Base-by-base conservation (phyloP, 495 filamentous ascomycete genomes). In the Penicillium angulare region DNA sequence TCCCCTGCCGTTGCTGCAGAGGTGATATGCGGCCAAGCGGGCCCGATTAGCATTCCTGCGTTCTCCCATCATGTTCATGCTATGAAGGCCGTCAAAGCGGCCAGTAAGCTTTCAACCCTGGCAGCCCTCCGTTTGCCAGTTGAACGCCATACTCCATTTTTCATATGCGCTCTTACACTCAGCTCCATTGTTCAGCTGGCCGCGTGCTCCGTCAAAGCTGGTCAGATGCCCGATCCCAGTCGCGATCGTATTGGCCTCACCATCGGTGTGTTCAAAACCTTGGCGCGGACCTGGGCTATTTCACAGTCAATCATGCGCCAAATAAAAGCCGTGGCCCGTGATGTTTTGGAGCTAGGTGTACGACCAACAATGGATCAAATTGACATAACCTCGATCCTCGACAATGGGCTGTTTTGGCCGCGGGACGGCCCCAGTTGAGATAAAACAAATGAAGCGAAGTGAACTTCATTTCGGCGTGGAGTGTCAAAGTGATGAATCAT, bases 141-240 rank as follows among this genome's bases (percentile, higher is more conserved):
- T 5, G 73, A 83, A 8, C 83, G 80, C 43, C 90, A 95, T 71
- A 91, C 89, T 2, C 90, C 91, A 18, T 92, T 95, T 69, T 92
- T 95, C 73, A 90, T 86, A 20, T 95, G 90, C 63, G 83, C 90
- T 13, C 72, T 95, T 17, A 75, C 79, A 20, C 63, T 85, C 56
- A 79, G 74, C 49, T 79, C 79, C 5, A 78, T 84, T 18, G 79
- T 84, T 5, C 79, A 85, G 46, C 60, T 85, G 23, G 75, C 78
- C 15, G 76, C 79, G n/a, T 83, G 78, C 66, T 90, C 87, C 9
- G 79, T 92, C 52, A 83, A 88, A 73, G 52, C 85, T 52, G 77
- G 76, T 57, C 85, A 85, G 45, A 85, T 88, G 57, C 86, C 85
- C 49, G 84, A 89, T 35, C 71, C 75, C 6, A 81, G 80, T 46